Percentiles rank a stretch among this genome's conserved stretches.
Conservation (phyloP, 768 basidiomycete genomes). For the Pilatotrama ljubarskyi region DNA sequence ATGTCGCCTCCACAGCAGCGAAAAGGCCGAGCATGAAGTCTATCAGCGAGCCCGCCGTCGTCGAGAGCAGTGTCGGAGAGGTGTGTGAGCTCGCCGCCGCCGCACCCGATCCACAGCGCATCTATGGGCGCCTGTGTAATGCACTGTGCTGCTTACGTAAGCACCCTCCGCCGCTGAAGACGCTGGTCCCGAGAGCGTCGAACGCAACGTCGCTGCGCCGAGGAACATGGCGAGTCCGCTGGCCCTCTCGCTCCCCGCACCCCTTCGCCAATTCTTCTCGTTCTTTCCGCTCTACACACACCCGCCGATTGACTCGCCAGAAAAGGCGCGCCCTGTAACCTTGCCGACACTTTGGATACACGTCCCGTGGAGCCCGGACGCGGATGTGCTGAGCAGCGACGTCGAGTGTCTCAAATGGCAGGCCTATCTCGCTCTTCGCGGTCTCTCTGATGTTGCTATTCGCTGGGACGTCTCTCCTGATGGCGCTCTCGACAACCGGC, state of each 20-base stretch:
- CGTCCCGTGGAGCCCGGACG: constrained; percentile 40
- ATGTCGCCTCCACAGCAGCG: neutral
- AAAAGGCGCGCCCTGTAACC: constrained; percentile 25
- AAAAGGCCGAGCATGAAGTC: neutral
- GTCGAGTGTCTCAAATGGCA: constrained; percentile 92
- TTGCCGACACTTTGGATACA: constrained; percentile 67
- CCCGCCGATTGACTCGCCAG: constrained; percentile 40
- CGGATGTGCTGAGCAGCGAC: constrained; percentile 62
- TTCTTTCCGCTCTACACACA: constrained; percentile 61
- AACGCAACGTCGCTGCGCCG: neutral
- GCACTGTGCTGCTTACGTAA: neutral
- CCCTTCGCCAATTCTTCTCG: constrained; percentile 53
- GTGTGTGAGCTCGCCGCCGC: neutral
- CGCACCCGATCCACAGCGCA: constrained; percentile 9
- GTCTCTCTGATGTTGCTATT: constrained; percentile 49
- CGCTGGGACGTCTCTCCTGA: constrained; percentile 71
- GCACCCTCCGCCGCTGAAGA: neutral
- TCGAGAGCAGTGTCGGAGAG: neutral
- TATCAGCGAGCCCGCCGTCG: neutral
- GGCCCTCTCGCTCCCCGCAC: constrained; percentile 33
- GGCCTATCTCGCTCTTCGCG: constrained; percentile 74
- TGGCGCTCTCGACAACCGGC: constrained; percentile 64
- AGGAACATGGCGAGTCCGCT: constrained; percentile 14
- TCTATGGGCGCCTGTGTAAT: constrained; percentile 11
- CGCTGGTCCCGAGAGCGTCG: no score